These are phyloP conservation scores for Anacardium occidentale DNA, from an alignment of 345 rosid genomes.

Conservation along the genomic window DNA sequence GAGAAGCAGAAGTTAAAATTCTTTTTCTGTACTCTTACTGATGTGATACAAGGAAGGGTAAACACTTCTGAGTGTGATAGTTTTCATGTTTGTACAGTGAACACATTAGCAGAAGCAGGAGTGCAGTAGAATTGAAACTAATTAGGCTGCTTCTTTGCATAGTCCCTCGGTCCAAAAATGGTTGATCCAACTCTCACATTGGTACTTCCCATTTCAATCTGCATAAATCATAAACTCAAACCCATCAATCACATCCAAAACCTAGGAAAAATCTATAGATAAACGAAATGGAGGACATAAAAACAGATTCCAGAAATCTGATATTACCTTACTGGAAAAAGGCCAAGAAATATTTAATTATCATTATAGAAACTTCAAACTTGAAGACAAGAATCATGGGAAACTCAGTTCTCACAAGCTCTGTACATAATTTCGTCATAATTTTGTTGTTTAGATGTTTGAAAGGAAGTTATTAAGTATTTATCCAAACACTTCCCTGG, in stretches of 20 bases:
- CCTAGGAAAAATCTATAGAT: not conserved
- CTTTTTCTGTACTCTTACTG: not conserved
- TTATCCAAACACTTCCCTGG: not conserved
- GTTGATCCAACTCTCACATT: slow-evolving; percentile 91
- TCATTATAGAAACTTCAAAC: not conserved
- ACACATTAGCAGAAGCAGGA: not conserved
- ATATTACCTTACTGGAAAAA: not conserved
- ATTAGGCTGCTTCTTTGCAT: slow-evolving; percentile 39
- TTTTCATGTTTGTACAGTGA: not conserved
- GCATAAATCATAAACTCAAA: slow-evolving; percentile 31
- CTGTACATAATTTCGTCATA: not conserved
- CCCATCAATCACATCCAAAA: slow-evolving; percentile 9
- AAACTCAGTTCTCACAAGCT: not conserved
- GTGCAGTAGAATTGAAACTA: slow-evolving; percentile 1
- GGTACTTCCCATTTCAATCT: slow-evolving; percentile 93
- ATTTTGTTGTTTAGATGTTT: not conserved
- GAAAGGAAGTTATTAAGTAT: not conserved
- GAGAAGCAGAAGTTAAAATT: not conserved
- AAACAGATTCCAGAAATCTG: not conserved
- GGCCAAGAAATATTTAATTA: not conserved
- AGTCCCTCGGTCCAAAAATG: slow-evolving; percentile 86
- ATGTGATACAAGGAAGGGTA: not conserved
- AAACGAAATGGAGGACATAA: not conserved
- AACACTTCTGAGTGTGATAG: not conserved
- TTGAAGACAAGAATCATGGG: not conserved